Percentiles rank a stretch among this genome's conserved stretches.
Conservation (phyloP, 148 eudicot species). For the Limonium bicolor region DNA sequence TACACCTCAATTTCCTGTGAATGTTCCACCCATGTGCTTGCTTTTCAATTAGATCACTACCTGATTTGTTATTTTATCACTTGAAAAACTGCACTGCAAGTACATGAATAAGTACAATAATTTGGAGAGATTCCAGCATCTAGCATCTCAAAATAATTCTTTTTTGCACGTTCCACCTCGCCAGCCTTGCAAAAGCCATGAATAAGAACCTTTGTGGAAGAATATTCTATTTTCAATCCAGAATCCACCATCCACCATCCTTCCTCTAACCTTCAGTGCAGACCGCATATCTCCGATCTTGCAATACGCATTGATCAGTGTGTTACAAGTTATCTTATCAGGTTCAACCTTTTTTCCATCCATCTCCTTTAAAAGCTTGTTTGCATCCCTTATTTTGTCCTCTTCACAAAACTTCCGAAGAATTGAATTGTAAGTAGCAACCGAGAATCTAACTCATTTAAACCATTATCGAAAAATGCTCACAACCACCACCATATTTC, state of each 20-base stretch:
- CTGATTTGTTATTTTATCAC: too few species aligned
- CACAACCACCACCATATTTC: too few species aligned
- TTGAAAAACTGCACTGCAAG: too few species aligned
- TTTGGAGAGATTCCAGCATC: slow-evolving; percentile 54
- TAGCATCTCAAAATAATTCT: slow-evolving; percentile 48
- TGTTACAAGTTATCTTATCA: slow-evolving; percentile 78
- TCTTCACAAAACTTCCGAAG: slow-evolving; percentile 71
- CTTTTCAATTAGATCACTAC: too few species aligned
- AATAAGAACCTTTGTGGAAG: slow-evolving; percentile 62
- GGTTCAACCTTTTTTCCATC: slow-evolving; percentile 65
- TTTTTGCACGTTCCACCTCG: slow-evolving; percentile 52
- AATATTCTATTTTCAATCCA: slow-evolving; percentile 51
- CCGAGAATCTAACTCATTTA: too few species aligned
- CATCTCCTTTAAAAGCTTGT: slow-evolving; percentile 68
- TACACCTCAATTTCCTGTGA: too few species aligned
- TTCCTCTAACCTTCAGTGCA: slow-evolving; percentile 44
- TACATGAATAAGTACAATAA: slow-evolving; percentile 58
- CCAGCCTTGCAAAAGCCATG: slow-evolving; percentile 61
- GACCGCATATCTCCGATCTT: slow-evolving; percentile 77
- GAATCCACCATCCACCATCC: slow-evolving; percentile 64
- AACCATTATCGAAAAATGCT: too few species aligned
- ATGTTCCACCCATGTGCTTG: too few species aligned
- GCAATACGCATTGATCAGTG: slow-evolving; percentile 81
- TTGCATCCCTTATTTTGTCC: slow-evolving; percentile 72
- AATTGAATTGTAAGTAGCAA: slow-evolving; percentile 71